Evolutionary conservation across 148 eudicot species (phyloP), one percentile per base, ranked within the genome.

Genomic region (Camellia granthamiana): DNA sequence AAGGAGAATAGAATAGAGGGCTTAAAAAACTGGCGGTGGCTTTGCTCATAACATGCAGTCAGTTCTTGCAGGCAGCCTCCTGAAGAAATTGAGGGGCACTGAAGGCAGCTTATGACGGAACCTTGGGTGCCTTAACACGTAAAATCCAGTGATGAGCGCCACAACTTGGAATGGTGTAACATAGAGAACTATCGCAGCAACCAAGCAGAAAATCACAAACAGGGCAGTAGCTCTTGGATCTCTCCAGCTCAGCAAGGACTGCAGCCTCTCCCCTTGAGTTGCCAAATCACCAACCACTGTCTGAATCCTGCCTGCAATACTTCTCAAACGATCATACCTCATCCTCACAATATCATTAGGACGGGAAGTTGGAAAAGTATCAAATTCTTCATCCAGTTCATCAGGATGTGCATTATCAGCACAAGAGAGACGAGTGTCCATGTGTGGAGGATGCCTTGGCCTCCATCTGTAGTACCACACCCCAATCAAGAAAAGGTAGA

Each of bases 391-490:
- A 15, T 79, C 82, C 61, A 79, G 77, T 52, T 79, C 82, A 72
- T 79, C 82, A 13, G 82, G 82, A 56, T 79, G 77, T 4, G 62
- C 77, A 16, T 72, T 79, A 3, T 79, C 82, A 7, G 82, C 82
- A 72, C 77, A 79, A 30, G 82, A 79, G 61, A 79, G 82, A 15
- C 82, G 82, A 18, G 82, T 79, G 62, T 79, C 82, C 82, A 79
- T 79, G 42, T 79, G 77, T 3, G 82, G 77, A 46, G 82, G 82
- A 18, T 79, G 60, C 61, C 77, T 72, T 2, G 82, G 71, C 30
- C 82, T 61, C 82, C 82, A 79, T 64, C 82, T 79, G 56, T 72
- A 79, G 71, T 72, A 62, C 82, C 82, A 79, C 43, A 79, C 82
- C 14, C 82, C 82, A 62, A 79, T 79, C 51, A 79, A 63, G 59